phyloP scores from a whole-genome alignment of 768 basidiomycete genomes.

The Leccinum variicolor region DNA sequence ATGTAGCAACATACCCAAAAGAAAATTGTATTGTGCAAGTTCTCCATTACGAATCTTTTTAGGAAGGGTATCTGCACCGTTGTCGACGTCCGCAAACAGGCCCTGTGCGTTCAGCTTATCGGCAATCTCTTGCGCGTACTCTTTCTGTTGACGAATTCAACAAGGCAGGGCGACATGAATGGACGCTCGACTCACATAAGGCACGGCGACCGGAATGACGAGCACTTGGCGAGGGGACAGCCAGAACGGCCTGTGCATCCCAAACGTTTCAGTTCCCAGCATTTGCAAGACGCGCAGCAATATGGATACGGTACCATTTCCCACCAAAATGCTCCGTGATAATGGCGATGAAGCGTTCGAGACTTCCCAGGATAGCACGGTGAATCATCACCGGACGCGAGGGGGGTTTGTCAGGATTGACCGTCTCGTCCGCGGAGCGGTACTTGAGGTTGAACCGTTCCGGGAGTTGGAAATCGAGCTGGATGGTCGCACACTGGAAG shows the following conservation, averaged over 20 bases:
- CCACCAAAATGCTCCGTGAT: constrained; percentile 97
- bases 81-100: constrained; percentile 89
- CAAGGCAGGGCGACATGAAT: constrained; percentile 1
- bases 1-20: constrained; percentile 63
- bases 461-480: constrained; percentile 98
- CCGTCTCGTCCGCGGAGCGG: constrained; percentile 63
- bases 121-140: constrained; percentile 83
- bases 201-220: constrained; percentile 88
- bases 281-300: constrained; percentile 1
- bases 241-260: constrained; percentile 86
- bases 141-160: constrained; percentile 51
- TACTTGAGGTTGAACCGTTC: constrained; percentile 95
- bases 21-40: constrained; percentile 97
- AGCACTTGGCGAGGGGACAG: constrained; percentile 93
- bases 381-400: constrained; percentile 96
- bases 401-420: constrained; percentile 50
- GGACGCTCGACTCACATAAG: constrained; percentile 61
- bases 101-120: constrained; percentile 63
- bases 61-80: constrained; percentile 85
- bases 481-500: constrained; percentile 98
- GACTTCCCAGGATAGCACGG: constrained; percentile 88
- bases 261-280: neutral
- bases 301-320: constrained; percentile 69
- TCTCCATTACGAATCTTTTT: constrained; percentile 99
- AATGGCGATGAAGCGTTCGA: constrained; percentile 96